phyloP scores from a whole-genome alignment of 345 rosid genomes.

The Rhodamnia rubescens region DNA sequence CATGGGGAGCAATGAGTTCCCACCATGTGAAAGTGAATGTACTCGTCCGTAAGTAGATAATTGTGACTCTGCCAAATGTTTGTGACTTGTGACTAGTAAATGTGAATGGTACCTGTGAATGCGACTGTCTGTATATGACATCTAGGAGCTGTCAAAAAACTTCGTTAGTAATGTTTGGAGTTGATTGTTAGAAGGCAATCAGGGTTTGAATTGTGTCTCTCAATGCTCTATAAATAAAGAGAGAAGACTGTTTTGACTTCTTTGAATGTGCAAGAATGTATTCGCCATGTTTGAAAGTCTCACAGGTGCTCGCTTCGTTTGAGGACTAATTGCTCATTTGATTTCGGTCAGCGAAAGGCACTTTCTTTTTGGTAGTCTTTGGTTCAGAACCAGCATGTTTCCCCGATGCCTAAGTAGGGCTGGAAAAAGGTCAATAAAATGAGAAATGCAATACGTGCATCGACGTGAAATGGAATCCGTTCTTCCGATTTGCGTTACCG shows the following conservation, averaged over 20 bases:
- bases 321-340: too few relatives aligned
- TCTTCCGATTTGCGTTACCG: too few relatives aligned
- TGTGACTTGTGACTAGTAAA: neutral
- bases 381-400: too few relatives aligned
- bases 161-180: neutral
- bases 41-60: neutral
- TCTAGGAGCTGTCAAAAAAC: neutral
- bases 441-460: too few relatives aligned
- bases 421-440: too few relatives aligned
- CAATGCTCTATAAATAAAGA: neutral
- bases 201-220: neutral
- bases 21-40: slow-evolving; percentile 5
- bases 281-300: too few relatives aligned
- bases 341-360: too few relatives aligned
- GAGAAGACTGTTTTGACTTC: neutral
- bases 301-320: too few relatives aligned
- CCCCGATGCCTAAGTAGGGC: too few relatives aligned
- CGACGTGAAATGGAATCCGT: too few relatives aligned
- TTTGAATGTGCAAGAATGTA: too few relatives aligned
- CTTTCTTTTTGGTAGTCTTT: too few relatives aligned
- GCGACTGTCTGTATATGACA: neutral
- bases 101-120: neutral
- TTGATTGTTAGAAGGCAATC: neutral
- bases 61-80: neutral
- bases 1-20: slow-evolving; percentile 4